Conservation (phyloP, 371 early-diverging fungal species). For the Blakeslea trispora region DNA sequence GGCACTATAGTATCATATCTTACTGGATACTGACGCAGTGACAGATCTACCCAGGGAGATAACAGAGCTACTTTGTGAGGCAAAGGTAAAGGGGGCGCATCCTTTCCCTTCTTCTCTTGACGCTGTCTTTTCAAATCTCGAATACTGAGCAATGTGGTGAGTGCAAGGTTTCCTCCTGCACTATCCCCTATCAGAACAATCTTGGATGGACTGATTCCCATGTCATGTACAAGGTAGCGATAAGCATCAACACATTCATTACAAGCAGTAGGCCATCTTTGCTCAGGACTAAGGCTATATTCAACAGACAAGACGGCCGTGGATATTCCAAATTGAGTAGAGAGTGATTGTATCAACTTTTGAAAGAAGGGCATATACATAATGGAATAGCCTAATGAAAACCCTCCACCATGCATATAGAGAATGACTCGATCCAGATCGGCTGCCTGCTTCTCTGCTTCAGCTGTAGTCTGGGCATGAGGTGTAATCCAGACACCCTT, state of each 20-base stretch:
- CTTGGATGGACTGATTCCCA: constrained; percentile 18
- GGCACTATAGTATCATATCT: neutral
- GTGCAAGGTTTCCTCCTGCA: constrained; percentile 30
- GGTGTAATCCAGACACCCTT: constrained; percentile 31
- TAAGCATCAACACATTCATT: constrained; percentile 28
- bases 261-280: constrained; percentile 31
- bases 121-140: constrained; percentile 1
- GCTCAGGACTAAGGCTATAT: constrained; percentile 24
- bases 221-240: constrained; percentile 22
- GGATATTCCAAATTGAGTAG: constrained; percentile 12
- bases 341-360: constrained; percentile 14
- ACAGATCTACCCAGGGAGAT: constrained; percentile 25
- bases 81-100: constrained; percentile 14
- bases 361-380: constrained; percentile 31
- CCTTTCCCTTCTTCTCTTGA: constrained; percentile 3
- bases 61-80: constrained; percentile 28
- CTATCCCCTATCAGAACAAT: constrained; percentile 31
- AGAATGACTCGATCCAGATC: constrained; percentile 26
- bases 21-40: neutral
- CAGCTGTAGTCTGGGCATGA: constrained; percentile 2
- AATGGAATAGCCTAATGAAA: constrained; percentile 22
- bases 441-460: constrained; percentile 14
- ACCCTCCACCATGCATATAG: constrained; percentile 37
- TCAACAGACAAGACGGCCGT: constrained; percentile 31
- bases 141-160: constrained; percentile 19